A percentile compares a stretch with the other conserved stretches of the same genome.
phyloP scores from a whole-genome alignment of 768 basidiomycete genomes.

The Agrocybe chaxingu region DNA sequence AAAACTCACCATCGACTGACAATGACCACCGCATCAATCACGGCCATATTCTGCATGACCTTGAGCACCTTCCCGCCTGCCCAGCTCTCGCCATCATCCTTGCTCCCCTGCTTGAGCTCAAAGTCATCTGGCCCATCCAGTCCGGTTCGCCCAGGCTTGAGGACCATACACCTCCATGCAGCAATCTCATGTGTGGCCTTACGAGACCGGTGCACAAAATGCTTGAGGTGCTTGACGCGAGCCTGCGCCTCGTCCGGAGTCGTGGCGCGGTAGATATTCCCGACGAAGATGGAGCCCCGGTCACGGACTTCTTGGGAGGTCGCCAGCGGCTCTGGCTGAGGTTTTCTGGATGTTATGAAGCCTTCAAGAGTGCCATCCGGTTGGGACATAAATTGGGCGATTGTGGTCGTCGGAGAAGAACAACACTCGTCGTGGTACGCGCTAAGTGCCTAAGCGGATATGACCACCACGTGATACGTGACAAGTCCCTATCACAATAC shows the following conservation, averaged over 20 bases:
- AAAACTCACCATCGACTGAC: slow-evolving; percentile 68
- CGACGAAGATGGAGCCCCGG: slow-evolving; percentile 70
- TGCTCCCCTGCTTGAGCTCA: slow-evolving; percentile 54
- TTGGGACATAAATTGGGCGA: neutral
- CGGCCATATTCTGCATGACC: slow-evolving; percentile 65
- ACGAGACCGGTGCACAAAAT: slow-evolving; percentile 54
- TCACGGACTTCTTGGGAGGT: slow-evolving; percentile 77
- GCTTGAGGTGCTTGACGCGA: slow-evolving; percentile 48
- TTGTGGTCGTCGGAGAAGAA: neutral
- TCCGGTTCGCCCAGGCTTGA: slow-evolving; percentile 63
- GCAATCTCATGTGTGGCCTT: slow-evolving; percentile 70
- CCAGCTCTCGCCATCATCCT: slow-evolving; percentile 80
- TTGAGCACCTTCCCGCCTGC: slow-evolving; percentile 61
- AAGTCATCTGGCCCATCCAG: slow-evolving; percentile 76
- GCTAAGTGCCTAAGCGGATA: too few relatives aligned
- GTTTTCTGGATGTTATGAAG: slow-evolving; percentile 46
- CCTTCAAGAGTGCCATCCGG: slow-evolving; percentile 40
- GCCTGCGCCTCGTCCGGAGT: slow-evolving; percentile 49
- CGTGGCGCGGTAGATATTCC: slow-evolving; percentile 53
- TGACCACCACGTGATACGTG: too few relatives aligned
- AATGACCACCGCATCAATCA: slow-evolving; percentile 76
- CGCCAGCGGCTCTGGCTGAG: slow-evolving; percentile 42
- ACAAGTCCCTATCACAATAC: too few relatives aligned
- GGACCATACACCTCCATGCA: slow-evolving; percentile 77
- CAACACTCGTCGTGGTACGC: too few relatives aligned